These are phyloP conservation scores for Hygrophorus russula DNA, from an alignment of 768 basidiomycete genomes.

Conservation along the genomic window DNA sequence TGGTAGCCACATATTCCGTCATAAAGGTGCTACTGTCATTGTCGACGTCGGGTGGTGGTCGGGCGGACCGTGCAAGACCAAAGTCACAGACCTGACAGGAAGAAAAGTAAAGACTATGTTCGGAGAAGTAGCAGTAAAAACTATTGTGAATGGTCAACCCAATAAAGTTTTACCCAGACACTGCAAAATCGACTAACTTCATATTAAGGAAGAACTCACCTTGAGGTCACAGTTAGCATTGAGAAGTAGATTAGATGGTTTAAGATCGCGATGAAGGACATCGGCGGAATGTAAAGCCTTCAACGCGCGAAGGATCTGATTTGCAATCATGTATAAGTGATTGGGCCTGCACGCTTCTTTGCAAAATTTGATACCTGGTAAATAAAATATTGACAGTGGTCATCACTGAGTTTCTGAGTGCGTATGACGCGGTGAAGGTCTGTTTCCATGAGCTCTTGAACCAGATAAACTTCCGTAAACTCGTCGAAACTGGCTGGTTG, in stretches of 20 bases:
- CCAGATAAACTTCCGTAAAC: constrained; percentile 76
- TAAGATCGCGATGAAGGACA: constrained; percentile 91
- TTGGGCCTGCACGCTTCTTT: background rate
- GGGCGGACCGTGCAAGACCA: constrained; percentile 73
- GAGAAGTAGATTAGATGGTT: constrained; percentile 89
- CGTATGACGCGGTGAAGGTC: constrained; percentile 95
- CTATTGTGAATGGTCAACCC: background rate
- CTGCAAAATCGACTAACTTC: background rate
- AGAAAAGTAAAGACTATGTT: background rate
- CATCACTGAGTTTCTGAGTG: constrained; percentile 88
- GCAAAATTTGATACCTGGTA: constrained; percentile 53
- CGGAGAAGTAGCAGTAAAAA: background rate
- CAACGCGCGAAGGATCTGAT: constrained; percentile 76
- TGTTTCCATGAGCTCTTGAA: constrained; percentile 78
- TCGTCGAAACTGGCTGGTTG: constrained; percentile 61
- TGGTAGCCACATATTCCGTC: constrained; percentile 93
- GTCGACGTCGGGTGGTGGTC: constrained; percentile 59
- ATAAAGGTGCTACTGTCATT: constrained; percentile 74
- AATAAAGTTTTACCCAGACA: background rate
- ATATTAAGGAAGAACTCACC: constrained; percentile 27
- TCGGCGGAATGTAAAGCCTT: constrained; percentile 94
- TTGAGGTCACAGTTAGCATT: constrained; percentile 97
- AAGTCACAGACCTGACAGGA: constrained; percentile 66
- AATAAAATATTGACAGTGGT: constrained; percentile 95
- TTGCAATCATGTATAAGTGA: constrained; percentile 1